Evolutionary conservation across 176 grass and related monocot genomes (phyloP).

Genomic region (Lolium perenne): DNA sequence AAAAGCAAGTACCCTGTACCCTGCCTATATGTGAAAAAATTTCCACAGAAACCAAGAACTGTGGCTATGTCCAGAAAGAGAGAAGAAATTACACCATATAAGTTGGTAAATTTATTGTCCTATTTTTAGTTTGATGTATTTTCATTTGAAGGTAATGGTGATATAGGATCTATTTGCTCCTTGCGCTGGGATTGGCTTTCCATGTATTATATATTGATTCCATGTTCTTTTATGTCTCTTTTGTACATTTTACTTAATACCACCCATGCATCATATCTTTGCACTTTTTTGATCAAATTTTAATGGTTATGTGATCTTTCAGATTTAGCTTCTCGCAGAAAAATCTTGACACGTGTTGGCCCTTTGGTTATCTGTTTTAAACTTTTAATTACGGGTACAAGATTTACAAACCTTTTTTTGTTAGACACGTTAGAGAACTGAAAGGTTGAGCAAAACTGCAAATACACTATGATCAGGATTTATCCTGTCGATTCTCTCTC

Average conservation of each 20-base stretch:
- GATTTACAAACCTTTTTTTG: not conserved
- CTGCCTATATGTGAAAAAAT: conserved; percentile 3
- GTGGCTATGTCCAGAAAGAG: not conserved
- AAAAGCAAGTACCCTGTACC: not conserved
- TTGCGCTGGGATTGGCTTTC: conserved; percentile 7
- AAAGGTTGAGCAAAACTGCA: not conserved
- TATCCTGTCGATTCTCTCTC: not conserved
- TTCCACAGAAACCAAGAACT: not conserved
- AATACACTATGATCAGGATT: not conserved
- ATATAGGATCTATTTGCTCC: conserved; percentile 12
- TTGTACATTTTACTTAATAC: conserved; percentile 4
- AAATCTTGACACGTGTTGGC: not conserved
- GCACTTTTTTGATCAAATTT: conserved; percentile 22
- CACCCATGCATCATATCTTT: not conserved
- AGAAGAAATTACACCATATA: not conserved
- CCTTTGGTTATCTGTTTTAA: conserved; percentile 3
- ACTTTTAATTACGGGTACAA: not conserved
- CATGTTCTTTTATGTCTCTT: conserved; percentile 1
- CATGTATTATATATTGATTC: conserved; percentile 33
- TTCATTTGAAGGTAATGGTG: conserved; percentile 25
- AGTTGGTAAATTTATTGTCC: not conserved
- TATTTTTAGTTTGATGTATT: conserved; percentile 14
- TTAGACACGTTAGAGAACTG: conserved; percentile 14
- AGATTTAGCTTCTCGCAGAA: conserved; percentile 32
- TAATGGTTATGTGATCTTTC: conserved; percentile 17